Evolutionary conservation across 1,284 basidiomycete genomes (phyloP), one percentile per base, ranked within the genome.

Genomic region (Phaffia rhodozyma): DNA sequence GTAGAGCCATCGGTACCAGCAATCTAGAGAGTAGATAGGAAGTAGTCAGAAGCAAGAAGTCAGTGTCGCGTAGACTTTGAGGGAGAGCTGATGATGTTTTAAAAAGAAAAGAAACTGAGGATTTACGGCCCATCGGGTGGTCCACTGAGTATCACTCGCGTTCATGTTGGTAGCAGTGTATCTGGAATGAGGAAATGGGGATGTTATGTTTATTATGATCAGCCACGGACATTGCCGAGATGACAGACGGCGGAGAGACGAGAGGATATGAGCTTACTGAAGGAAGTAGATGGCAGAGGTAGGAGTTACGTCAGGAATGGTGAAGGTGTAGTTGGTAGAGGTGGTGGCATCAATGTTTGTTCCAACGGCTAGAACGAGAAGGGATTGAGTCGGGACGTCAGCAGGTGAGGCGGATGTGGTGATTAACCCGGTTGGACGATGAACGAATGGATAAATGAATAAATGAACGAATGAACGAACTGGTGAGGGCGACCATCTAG

Each of bases 251-350:
- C 3, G 27, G 27, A 29, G 7, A 49, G 29, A 3, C n/a, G 4
- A 23, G 18, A 34, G 32, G 9, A 34, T 34, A 38, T 47, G 29
- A 18, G 69, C 72, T 62, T 52, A 74, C 67, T 75, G 75, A 66
- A 76, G 70, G 69, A 76, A 76, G 70, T 76, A 77, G 70, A 77
- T 76, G 66, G 73, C 70, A 55, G 75, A 72, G 66, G 74, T 71
- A 13, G 76, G 76, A 55, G 70, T 68, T 29, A 77, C 76, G 23
- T 72, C 71, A n/a, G 76, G 76, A 18, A 66, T 59, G 30, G 52
- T 59, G 38, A 68, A 68, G 5, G 57, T n/a, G 61, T 63, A 66
- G 34, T 43, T 49, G 11, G 29, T 51, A 51, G 67, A 61, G 49
- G 68, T 71, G 5, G 71, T 71, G 20, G 68, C 75, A 67, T 76